phyloP scores from a whole-genome alignment of 495 filamentous ascomycete genomes.

The Neurospora tetraspora region DNA sequence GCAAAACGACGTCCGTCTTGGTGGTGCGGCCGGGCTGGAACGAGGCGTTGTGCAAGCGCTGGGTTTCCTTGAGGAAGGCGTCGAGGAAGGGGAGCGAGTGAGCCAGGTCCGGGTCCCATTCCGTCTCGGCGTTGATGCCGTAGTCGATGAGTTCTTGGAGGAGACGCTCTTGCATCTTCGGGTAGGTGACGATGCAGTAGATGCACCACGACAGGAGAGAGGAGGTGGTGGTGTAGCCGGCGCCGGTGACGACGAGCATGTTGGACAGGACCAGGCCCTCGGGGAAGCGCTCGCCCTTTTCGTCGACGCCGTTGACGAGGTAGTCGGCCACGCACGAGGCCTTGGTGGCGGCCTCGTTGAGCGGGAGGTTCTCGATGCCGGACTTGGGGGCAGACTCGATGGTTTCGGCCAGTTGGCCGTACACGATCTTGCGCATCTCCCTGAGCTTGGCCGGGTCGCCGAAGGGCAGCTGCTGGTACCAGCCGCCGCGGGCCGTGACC shows the following conservation, averaged over 20 bases:
- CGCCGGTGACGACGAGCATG: slow-evolving; percentile 30
- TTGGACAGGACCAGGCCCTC: slow-evolving; percentile 10
- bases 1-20: slow-evolving; percentile 40
- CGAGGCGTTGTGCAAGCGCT: slow-evolving; percentile 44
- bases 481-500: slow-evolving; percentile 35
- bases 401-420: slow-evolving; percentile 29
- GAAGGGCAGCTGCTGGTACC: slow-evolving; percentile 43
- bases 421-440: slow-evolving; percentile 15
- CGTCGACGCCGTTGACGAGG: slow-evolving; percentile 36
- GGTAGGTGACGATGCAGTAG: slow-evolving; percentile 39
- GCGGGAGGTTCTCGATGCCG: slow-evolving; percentile 32
- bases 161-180: slow-evolving; percentile 40
- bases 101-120: slow-evolving; percentile 30
- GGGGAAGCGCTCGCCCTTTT: slow-evolving; percentile 43
- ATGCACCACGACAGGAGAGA: slow-evolving; percentile 45
- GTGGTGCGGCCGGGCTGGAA: slow-evolving; percentile 47
- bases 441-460: slow-evolving; percentile 36
- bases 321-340: slow-evolving; percentile 33
- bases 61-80: slow-evolving; percentile 48
- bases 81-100: slow-evolving; percentile 38
- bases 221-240: slow-evolving; percentile 46
- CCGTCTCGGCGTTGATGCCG: slow-evolving; percentile 22
- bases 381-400: slow-evolving; percentile 22
- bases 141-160: slow-evolving; percentile 46
- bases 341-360: slow-evolving; percentile 42